Conservation (phyloP, 768 basidiomycete species). For the Kwoniella pini region DNA sequence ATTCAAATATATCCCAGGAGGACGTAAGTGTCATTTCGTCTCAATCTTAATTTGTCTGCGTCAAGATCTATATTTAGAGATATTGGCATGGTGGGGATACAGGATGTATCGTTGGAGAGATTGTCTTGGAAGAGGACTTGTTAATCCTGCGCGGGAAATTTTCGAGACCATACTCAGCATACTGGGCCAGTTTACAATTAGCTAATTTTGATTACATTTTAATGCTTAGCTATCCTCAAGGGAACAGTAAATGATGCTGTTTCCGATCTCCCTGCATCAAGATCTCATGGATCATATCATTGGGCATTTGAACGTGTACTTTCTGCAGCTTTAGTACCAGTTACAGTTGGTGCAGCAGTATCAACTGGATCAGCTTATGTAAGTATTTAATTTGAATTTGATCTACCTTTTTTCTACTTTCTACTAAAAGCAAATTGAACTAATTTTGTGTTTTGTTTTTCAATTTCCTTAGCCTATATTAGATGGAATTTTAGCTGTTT, state of each 20-base stretch:
- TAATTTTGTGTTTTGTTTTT: background rate
- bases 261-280: constrained; percentile 77
- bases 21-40: constrained; percentile 52
- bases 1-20: constrained; percentile 55
- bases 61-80: no score
- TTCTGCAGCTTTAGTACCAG: constrained; percentile 80
- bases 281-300: constrained; percentile 83
- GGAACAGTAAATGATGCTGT: constrained; percentile 96
- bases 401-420: no score
- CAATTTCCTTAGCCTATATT: constrained; percentile 63
- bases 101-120: no score
- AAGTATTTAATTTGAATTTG: constrained; percentile 22
- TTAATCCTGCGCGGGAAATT: no score
- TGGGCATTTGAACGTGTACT: constrained; percentile 92
- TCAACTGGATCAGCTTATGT: constrained; percentile 70
- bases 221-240: constrained; percentile 70
- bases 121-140: no score
- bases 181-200: no score
- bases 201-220: no score
- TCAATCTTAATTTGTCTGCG: no score
- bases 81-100: no score
- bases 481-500: constrained; percentile 84
- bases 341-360: constrained; percentile 82
- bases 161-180: no score
- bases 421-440: background rate